These are phyloP conservation scores for Penicillium robsamsonii DNA, from an alignment of 495 filamentous ascomycete species.

Conservation along the genomic window DNA sequence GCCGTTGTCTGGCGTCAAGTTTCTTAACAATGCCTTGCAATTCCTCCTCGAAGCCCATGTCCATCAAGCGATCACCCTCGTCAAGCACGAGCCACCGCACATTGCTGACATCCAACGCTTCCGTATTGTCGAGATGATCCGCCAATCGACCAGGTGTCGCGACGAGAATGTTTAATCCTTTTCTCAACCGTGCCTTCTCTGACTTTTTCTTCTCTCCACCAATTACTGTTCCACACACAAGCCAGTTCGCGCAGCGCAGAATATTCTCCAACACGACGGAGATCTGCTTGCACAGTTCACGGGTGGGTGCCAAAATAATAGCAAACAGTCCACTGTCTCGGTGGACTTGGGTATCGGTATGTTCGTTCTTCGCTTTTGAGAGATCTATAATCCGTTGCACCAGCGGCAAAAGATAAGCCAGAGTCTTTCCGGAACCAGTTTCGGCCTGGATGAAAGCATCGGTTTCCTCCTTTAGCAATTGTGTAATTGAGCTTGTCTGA, in stretches of 20 bases:
- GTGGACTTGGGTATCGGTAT: constrained; percentile 49
- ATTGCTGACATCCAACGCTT: constrained; percentile 80
- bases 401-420: constrained; percentile 90
- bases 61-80: constrained; percentile 95
- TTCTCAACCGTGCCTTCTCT: constrained; percentile 88
- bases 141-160: constrained; percentile 87
- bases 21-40: constrained; percentile 76
- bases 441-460: constrained; percentile 97
- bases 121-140: constrained; percentile 89
- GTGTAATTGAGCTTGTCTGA: constrained; percentile 80
- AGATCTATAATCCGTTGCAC: constrained; percentile 81
- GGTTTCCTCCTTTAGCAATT: constrained; percentile 73
- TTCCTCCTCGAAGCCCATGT: constrained; percentile 93
- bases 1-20: constrained; percentile 52
- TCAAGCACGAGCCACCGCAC: constrained; percentile 93
- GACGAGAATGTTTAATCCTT: constrained; percentile 91
- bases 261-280: constrained; percentile 77
- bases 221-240: constrained; percentile 87
- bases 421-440: constrained; percentile 94
- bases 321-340: constrained; percentile 88
- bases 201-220: constrained; percentile 97
- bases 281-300: constrained; percentile 93
- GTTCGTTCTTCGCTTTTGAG: constrained; percentile 41
- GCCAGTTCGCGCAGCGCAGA: constrained; percentile 79
- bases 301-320: constrained; percentile 84